phyloP scores from a whole-genome alignment of 2,329 filamentous ascomycete genomes.

The Monilinia laxa region DNA sequence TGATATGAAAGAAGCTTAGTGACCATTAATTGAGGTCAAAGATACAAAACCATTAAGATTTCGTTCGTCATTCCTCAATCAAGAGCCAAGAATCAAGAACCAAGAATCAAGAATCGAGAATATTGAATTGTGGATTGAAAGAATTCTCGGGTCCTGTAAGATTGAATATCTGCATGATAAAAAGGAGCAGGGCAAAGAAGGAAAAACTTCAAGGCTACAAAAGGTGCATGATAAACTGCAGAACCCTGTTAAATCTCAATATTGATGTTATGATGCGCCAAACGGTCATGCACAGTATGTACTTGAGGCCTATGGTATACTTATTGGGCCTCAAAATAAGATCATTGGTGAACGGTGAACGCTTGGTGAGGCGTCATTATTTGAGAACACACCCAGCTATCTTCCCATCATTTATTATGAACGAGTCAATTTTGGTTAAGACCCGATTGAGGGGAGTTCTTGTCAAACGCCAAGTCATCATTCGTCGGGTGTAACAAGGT shows the following conservation, averaged over 20 bases:
- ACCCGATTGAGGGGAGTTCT: slow-evolving; percentile 15
- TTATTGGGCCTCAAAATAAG: slow-evolving; percentile 21
- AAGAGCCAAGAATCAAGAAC: no score
- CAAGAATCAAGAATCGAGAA: neutral
- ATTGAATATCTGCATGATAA: neutral
- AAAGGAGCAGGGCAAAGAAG: slow-evolving; percentile 21
- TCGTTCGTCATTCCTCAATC: slow-evolving; percentile 1
- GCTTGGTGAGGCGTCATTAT: slow-evolving; percentile 7
- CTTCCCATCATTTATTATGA: neutral
- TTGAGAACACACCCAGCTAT: slow-evolving; percentile 1
- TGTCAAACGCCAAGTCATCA: slow-evolving; percentile 34
- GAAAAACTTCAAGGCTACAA: slow-evolving; percentile 7
- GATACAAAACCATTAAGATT: slow-evolving; percentile 1
- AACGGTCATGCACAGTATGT: slow-evolving; percentile 12
- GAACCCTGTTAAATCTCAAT: slow-evolving; percentile 16
- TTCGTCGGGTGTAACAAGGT: slow-evolving; percentile 35
- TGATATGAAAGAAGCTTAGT: slow-evolving; percentile 12
- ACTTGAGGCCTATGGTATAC: slow-evolving; percentile 34
- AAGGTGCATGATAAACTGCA: slow-evolving; percentile 20
- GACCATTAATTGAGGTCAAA: slow-evolving; percentile 10
- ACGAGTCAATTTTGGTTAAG: slow-evolving; percentile 21
- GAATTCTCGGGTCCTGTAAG: slow-evolving; percentile 4
- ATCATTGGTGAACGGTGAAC: slow-evolving; percentile 34
- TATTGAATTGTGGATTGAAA: neutral
- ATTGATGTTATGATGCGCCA: slow-evolving; percentile 25